Base-by-base conservation (phyloP, 2,329 filamentous ascomycete genomes). In the Stagonosporopsis tanaceti region DNA sequence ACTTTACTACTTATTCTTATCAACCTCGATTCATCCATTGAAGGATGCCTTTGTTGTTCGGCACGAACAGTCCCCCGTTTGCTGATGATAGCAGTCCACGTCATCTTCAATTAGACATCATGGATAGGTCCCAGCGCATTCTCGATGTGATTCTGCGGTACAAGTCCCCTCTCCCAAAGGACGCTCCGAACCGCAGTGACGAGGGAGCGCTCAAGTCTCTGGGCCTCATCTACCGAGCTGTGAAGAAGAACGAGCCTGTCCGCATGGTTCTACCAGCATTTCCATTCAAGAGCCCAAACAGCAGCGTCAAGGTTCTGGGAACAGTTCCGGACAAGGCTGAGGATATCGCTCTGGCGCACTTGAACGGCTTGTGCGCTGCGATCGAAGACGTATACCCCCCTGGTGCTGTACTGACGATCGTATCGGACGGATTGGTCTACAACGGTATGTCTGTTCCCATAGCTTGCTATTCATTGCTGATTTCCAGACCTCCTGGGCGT, bases 251-350 rank as follows among this genome's bases (percentile, higher is more conserved):
- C 27, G 39, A 63, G 35, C 55, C 67, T 11, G 53, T 70, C 9
- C 55, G 47, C 6, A 54, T 70, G 39, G 52, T 67, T 9, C 76
- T 87, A 0, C 85, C 85, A 0, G 85, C 84, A 0, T 88, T 87
- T 41, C 85, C 86, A 0, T 87, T 86, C 77, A 88, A 88, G 62
- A 86, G 83, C 0, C 81, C 85, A n/a, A 87, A 87, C 61, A 78
- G 75, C 0, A 65, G 66, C 0, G 74, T 79, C 37, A 88, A 89
- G 52, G 83, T 85, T 0, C 70, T 87, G n/a, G 84, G 79, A 2
- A 58, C 54, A 0, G 61, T 80, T 3, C 79, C 79, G 0, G 79
- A 81, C 44, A 67, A 77, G n/a, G 79, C 73, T 4, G 79, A 81
- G 53, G 76, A 79, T 37, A 50, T 81, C 27, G 77, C 79, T 3